A percentile compares a stretch with the other conserved stretches of the same genome.
phyloP scores from a whole-genome alignment of 768 basidiomycete genomes.

The Boletus barrowsii region DNA sequence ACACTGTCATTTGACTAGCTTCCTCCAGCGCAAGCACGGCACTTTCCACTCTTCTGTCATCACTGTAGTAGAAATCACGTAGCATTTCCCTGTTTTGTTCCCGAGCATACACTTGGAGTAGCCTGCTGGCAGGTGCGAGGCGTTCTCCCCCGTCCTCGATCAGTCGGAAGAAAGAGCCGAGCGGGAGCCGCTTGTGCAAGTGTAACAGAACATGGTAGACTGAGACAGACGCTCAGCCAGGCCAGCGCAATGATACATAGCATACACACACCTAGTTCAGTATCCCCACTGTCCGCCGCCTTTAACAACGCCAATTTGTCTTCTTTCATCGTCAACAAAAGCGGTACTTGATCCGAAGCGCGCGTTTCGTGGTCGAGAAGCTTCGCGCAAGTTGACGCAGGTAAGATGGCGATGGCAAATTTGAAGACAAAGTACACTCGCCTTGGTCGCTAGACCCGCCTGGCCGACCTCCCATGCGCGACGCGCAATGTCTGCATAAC shows the following conservation, averaged over 20 bases:
- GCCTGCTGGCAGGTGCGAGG: conserved; percentile 68
- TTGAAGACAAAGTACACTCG: conserved; percentile 24
- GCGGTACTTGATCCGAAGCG: conserved; percentile 89
- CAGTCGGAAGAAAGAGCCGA: conserved; percentile 92
- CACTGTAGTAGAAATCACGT: conserved; percentile 96
- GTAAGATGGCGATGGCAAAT: not conserved
- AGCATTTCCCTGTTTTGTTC: conserved; percentile 91
- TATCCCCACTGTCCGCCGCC: conserved; percentile 92
- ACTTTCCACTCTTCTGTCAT: conserved; percentile 91
- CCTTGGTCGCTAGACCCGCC: conserved; percentile 79
- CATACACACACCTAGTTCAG: conserved; percentile 72
- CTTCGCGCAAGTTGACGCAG: conserved; percentile 35
- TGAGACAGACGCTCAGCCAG: conserved; percentile 28
- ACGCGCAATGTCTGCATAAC: conserved; percentile 92
- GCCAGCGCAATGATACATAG: not conserved
- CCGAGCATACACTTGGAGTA: conserved; percentile 86
- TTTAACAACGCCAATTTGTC: conserved; percentile 83
- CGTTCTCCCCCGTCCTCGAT: conserved; percentile 85
- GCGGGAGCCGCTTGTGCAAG: conserved; percentile 73
- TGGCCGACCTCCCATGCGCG: conserved; percentile 90
- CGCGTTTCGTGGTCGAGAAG: conserved; percentile 87
- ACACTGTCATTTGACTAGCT: conserved; percentile 62
- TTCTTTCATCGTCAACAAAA: conserved; percentile 93
- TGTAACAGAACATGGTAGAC: conserved; percentile 94
- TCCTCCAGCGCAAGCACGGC: conserved; percentile 88